Conservation (phyloP, 192 early-diverging fungal genomes). For the Thoreauomyces humboldtii region DNA sequence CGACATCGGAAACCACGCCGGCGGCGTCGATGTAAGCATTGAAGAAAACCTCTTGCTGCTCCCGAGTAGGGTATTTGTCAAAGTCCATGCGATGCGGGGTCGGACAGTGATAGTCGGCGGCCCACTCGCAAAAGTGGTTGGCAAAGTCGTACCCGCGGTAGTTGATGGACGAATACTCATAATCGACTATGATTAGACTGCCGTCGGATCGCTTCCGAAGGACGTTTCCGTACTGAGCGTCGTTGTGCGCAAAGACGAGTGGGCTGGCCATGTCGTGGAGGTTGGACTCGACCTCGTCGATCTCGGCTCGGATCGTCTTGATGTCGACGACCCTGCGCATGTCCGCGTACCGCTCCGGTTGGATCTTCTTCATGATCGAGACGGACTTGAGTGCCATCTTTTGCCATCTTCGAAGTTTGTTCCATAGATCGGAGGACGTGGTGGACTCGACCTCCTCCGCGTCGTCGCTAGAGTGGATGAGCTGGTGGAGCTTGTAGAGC, state of each 20-base stretch:
- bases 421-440: slow-evolving; percentile 56
- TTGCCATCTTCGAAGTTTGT: slow-evolving; percentile 49
- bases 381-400: slow-evolving; percentile 23
- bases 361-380: slow-evolving; percentile 29
- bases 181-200: slow-evolving; percentile 80
- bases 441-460: slow-evolving; percentile 3
- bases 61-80: not conserved
- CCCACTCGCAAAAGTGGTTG: slow-evolving; percentile 91
- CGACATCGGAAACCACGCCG: slow-evolving; percentile 50
- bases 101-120: slow-evolving; percentile 36
- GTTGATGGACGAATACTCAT: slow-evolving; percentile 83
- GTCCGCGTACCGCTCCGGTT: slow-evolving; percentile 23
- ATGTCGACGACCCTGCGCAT: slow-evolving; percentile 40
- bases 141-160: slow-evolving; percentile 88
- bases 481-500: slow-evolving; percentile 68
- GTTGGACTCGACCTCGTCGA: slow-evolving; percentile 44
- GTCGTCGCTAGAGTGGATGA: slow-evolving; percentile 17
- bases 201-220: slow-evolving; percentile 55
- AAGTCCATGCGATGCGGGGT: slow-evolving; percentile 5
- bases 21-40: slow-evolving; percentile 57
- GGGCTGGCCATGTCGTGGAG: slow-evolving; percentile 50
- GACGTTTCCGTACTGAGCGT: slow-evolving; percentile 87
- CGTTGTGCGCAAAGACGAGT: slow-evolving; percentile 87
- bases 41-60: slow-evolving; percentile 37
- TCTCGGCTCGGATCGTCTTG: slow-evolving; percentile 43